phyloP scores from a whole-genome alignment of 257 asterid genomes.

The Plantago major region DNA sequence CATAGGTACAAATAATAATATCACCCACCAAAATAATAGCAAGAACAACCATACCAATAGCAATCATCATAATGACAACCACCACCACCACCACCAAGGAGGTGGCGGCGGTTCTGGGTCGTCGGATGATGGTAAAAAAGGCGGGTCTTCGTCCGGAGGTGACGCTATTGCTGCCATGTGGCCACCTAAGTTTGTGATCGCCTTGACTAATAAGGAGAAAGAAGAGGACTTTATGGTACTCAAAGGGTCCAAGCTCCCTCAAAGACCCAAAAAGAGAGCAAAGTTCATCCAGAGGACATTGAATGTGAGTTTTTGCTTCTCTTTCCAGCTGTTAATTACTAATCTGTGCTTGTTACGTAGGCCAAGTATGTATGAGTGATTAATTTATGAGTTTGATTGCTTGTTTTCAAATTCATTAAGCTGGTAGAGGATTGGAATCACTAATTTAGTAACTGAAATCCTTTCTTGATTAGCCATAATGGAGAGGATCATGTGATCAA shows the following conservation, averaged over 20 bases:
- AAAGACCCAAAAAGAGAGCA: constrained; percentile 91
- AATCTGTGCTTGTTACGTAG: not conserved
- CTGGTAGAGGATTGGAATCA: constrained; percentile 1
- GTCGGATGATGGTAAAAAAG: constrained; percentile 59
- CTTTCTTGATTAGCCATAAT: constrained; percentile 12
- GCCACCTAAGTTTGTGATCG: constrained; percentile 85
- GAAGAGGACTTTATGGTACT: constrained; percentile 89
- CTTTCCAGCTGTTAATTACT: not conserved
- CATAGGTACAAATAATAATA: constrained; percentile 11
- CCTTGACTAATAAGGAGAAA: constrained; percentile 82
- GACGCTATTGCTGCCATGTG: constrained; percentile 57
- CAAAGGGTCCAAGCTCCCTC: constrained; percentile 93
- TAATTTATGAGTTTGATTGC: constrained; percentile 8
- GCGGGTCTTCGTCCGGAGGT: constrained; percentile 63
- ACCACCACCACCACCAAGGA: constrained; percentile 27
- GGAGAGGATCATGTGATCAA: constrained; percentile 11
- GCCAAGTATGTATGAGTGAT: not conserved
- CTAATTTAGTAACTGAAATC: constrained; percentile 12
- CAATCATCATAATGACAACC: constrained; percentile 24
- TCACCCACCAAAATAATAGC: constrained; percentile 21
- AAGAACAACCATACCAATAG: constrained; percentile 21
- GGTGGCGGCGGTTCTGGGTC: constrained; percentile 73
- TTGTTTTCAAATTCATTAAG: constrained; percentile 3
- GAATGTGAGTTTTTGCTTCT: constrained; percentile 54
- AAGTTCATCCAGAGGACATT: constrained; percentile 79